Evolutionary conservation across 1,284 basidiomycete genomes (phyloP).

Genomic region (Papiliotrema terrestris): DNA sequence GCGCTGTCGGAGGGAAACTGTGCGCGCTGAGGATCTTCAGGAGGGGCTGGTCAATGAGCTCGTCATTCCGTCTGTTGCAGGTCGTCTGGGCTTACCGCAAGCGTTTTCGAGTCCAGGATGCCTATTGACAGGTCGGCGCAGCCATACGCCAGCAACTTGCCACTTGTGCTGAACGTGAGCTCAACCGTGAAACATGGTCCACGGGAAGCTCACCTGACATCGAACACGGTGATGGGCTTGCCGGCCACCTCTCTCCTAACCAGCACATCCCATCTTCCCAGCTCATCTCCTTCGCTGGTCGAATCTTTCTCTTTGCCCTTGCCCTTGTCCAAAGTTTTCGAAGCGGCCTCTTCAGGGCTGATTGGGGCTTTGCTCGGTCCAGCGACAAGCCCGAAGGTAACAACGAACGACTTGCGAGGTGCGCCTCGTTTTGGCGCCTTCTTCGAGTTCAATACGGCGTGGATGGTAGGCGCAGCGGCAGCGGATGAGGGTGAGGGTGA

Average conservation of each 20-base stretch:
- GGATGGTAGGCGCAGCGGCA: conserved; percentile 53
- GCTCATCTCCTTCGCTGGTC: conserved; percentile 20
- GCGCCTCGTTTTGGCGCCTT: conserved; percentile 28
- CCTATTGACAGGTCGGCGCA: conserved; percentile 83
- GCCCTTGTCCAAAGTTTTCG: conserved; percentile 30
- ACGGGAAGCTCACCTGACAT: conserved; percentile 62
- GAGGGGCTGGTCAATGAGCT: conserved; percentile 60
- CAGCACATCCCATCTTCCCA: conserved; percentile 47
- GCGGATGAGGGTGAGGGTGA: conserved; percentile 55
- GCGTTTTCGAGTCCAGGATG: conserved; percentile 72
- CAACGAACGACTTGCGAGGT: conserved; percentile 39
- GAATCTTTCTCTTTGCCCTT: conserved; percentile 56
- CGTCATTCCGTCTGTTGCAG: background rate
- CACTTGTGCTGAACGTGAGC: conserved; percentile 61
- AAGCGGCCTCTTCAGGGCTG: conserved; percentile 13
- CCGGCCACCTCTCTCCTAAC: conserved; percentile 58
- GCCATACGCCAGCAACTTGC: conserved; percentile 77
- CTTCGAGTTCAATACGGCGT: conserved; percentile 69
- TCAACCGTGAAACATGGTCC: background rate
- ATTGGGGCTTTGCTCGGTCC: conserved; percentile 19
- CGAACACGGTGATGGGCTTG: conserved; percentile 78
- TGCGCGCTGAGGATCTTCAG: conserved; percentile 88
- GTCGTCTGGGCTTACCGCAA: conserved; percentile 60
- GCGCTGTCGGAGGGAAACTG: conserved; percentile 86
- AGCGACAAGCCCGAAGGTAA: conserved; percentile 33